Evolutionary conservation across 2,329 filamentous ascomycete genomes (phyloP).

Genomic region (Ascochyta viciae-villosae): DNA sequence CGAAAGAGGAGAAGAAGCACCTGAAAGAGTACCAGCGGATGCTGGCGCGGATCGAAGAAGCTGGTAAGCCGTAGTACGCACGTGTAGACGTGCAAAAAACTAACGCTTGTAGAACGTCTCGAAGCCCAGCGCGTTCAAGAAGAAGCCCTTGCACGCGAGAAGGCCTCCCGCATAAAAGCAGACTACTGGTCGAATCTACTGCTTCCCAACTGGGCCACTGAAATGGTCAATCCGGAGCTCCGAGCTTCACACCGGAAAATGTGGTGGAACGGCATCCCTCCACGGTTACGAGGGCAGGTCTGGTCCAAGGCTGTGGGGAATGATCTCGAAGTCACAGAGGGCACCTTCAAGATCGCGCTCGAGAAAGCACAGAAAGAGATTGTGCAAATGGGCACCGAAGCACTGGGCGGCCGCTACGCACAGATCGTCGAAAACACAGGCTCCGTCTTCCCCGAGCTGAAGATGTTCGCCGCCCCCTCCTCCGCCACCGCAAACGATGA

Average conservation of each 20-base stretch:
- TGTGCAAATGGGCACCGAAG: constrained; percentile 60
- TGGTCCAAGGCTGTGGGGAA: constrained; percentile 78
- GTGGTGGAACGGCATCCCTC: constrained; percentile 82
- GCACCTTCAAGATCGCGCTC: constrained; percentile 75
- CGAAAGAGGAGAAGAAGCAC: constrained; percentile 88
- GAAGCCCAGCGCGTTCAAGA: constrained; percentile 53
- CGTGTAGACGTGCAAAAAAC: not conserved
- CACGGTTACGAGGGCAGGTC: constrained; percentile 71
- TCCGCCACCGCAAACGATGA: constrained; percentile 43
- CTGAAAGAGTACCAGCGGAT: constrained; percentile 84
- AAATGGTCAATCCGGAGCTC: constrained; percentile 57
- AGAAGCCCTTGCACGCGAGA: constrained; percentile 58
- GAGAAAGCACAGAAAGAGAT: constrained; percentile 67
- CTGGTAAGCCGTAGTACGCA: constrained; percentile 50
- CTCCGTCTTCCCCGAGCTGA: constrained; percentile 73
- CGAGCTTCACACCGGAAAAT: constrained; percentile 64
- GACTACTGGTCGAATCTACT: constrained; percentile 79
- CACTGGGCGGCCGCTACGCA: constrained; percentile 35
- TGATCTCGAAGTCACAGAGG: constrained; percentile 70
- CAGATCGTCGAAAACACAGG: constrained; percentile 63
- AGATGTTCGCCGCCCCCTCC: constrained; percentile 68
- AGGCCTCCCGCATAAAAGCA: constrained; percentile 57
- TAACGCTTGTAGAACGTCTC: constrained; percentile 40
- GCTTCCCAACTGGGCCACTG: constrained; percentile 75
- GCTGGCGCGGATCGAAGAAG: constrained; percentile 70